phyloP scores from a whole-genome alignment of 2,329 filamentous ascomycete species.

The Alternaria dauci region DNA sequence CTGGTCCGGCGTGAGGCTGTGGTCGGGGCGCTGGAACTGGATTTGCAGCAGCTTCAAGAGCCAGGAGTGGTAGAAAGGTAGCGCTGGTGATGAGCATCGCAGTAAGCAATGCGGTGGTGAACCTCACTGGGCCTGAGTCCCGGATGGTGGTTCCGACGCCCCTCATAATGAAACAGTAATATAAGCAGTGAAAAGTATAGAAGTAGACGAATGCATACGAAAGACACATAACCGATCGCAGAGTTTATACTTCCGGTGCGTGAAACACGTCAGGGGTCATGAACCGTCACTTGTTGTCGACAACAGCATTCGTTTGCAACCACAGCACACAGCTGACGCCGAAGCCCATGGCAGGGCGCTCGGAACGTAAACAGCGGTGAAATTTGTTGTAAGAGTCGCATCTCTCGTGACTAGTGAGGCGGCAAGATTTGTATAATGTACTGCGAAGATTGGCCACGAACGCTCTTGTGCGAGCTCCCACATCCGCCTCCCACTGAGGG shows the following conservation, averaged over 20 bases:
- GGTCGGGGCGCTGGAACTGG: background rate
- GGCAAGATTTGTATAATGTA: background rate
- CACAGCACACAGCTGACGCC: background rate
- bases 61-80: conserved; percentile 23
- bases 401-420: conserved; percentile 4
- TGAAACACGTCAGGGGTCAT: conserved; percentile 9
- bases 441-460: background rate
- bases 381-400: background rate
- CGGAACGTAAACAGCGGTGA: background rate
- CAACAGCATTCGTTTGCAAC: conserved; percentile 6
- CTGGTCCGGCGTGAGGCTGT: background rate
- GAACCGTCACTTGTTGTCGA: background rate
- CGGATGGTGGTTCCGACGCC: background rate
- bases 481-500: background rate
- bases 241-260: background rate
- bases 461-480: background rate
- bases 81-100: conserved; percentile 22
- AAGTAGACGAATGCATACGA: background rate
- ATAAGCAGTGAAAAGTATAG: background rate
- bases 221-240: background rate
- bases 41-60: conserved; percentile 8
- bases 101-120: conserved; percentile 18
- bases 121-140: conserved; percentile 6
- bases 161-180: background rate
- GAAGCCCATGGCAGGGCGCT: background rate